Evolutionary conservation across 805 yeast species (phyloP).

Genomic region (Wickerhamiella occidentalis): DNA sequence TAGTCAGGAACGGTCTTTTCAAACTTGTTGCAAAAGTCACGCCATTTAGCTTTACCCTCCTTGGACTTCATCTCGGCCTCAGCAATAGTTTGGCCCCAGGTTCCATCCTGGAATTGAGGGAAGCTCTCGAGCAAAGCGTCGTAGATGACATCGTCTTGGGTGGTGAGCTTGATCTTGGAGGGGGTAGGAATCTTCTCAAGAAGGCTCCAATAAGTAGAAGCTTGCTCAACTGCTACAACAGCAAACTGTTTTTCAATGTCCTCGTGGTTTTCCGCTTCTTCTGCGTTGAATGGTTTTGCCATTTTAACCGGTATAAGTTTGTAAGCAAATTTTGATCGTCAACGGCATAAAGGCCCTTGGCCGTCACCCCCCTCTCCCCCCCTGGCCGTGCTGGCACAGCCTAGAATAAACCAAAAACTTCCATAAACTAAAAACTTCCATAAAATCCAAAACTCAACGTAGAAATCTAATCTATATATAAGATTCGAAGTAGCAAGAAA

Average conservation of each 20-base stretch:
- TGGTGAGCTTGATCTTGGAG: conserved; percentile 48
- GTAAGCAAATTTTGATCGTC: too few species aligned
- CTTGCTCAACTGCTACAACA: conserved; percentile 91
- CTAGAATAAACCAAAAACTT: not conserved
- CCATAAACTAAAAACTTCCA: too few species aligned
- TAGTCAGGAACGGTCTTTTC: conserved; percentile 74
- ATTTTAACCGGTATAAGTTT: not conserved
- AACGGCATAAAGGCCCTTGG: too few species aligned
- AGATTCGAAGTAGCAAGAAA: too few species aligned
- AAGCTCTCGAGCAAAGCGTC: conserved; percentile 44
- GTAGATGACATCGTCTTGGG: conserved; percentile 31
- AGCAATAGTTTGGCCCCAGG: conserved; percentile 41
- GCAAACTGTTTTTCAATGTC: conserved; percentile 97
- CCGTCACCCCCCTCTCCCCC: too few species aligned
- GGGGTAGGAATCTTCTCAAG: conserved; percentile 57
- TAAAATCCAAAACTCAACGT: too few species aligned
- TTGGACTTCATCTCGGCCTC: conserved; percentile 78
- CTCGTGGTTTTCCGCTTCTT: conserved; percentile 85
- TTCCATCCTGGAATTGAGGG: conserved; percentile 70
- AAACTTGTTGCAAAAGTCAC: conserved; percentile 69
- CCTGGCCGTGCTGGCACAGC: not conserved
- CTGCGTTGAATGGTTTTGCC: conserved; percentile 52
- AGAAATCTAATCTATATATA: too few species aligned
- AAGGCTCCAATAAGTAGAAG: conserved; percentile 80
- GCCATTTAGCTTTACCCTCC: conserved; percentile 81